phyloP scores from a whole-genome alignment of 768 basidiomycete genomes.

The Cubamyces sp. region DNA sequence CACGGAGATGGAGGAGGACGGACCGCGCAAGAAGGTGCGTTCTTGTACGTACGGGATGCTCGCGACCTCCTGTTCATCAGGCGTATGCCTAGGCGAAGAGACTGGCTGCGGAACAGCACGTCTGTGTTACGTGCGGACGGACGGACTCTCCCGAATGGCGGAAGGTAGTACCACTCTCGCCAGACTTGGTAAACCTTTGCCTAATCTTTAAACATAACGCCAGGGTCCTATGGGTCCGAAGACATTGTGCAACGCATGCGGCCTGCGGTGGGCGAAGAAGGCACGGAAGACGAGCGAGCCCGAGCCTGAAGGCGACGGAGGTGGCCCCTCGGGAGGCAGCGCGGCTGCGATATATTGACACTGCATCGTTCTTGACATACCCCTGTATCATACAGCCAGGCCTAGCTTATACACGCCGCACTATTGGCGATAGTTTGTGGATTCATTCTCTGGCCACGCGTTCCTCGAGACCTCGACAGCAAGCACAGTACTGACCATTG shows the following conservation, averaged over 20 bases:
- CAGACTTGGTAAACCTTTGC: not conserved
- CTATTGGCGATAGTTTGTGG: too few relatives aligned
- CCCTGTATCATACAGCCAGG: not conserved
- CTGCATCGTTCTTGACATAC: not conserved
- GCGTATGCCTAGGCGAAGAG: constrained; percentile 25
- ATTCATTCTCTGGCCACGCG: too few relatives aligned
- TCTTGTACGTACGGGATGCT: not conserved
- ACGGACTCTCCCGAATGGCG: constrained; percentile 99
- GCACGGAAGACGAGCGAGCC: constrained; percentile 45
- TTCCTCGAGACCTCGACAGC: too few relatives aligned
- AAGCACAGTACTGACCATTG: not conserved
- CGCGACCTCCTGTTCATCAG: not conserved
- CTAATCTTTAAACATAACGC: not conserved
- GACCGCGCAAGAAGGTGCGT: constrained; percentile 62
- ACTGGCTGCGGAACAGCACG: constrained; percentile 65
- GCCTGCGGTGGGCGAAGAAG: constrained; percentile 89
- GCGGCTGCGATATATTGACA: constrained; percentile 3
- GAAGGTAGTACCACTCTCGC: constrained; percentile 52
- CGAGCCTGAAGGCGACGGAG: constrained; percentile 26
- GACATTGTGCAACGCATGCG: constrained; percentile 97
- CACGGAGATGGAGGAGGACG: constrained; percentile 45
- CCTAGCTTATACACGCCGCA: not conserved
- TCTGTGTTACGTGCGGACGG: constrained; percentile 90
- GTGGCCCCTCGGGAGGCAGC: not conserved
- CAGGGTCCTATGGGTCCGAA: constrained; percentile 94